A percentile compares a stretch with the other conserved stretches of the same genome.
Evolutionary conservation across 805 yeast genomes (phyloP).

Genomic region (Candida succiphila): DNA sequence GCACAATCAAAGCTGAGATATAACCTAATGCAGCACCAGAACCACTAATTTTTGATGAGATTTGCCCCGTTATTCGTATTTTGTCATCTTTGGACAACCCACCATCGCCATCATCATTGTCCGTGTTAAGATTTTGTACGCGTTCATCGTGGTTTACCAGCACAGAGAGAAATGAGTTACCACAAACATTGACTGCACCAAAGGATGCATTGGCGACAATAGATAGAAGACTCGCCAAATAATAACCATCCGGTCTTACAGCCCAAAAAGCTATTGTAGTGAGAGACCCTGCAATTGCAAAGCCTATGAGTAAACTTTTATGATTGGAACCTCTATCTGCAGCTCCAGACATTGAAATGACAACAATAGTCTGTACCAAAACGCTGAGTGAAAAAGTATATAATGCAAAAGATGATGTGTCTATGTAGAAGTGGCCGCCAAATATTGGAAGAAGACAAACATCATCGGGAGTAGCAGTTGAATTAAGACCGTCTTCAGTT

Average conservation of each 20-base stretch:
- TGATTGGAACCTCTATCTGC: constrained; percentile 56
- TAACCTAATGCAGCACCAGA: constrained; percentile 66
- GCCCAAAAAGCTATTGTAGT: constrained; percentile 37
- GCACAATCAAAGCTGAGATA: constrained; percentile 58
- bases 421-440: constrained; percentile 34
- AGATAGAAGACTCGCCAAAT: constrained; percentile 42
- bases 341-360: constrained; percentile 64
- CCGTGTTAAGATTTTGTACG: constrained; percentile 3
- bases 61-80: constrained; percentile 19
- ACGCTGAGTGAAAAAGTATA: constrained; percentile 70
- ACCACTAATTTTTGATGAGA: constrained; percentile 50
- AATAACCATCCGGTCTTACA: constrained; percentile 30
- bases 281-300: constrained; percentile 51
- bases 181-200: constrained; percentile 75
- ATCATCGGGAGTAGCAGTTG: constrained; percentile 3
- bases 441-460: constrained; percentile 24
- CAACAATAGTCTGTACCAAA: constrained; percentile 58
- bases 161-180: constrained; percentile 62
- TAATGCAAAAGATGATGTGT: constrained; percentile 64
- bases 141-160: constrained; percentile 34
- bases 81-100: constrained; percentile 3
- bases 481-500: constrained; percentile 17
- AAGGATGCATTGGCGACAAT: constrained; percentile 57
- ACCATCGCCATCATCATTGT: neutral
- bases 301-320: constrained; percentile 41